Evolutionary conservation across 176 grass and related monocot genomes (phyloP), one percentile per base, ranked within the genome.

Genomic region (Triticum urartu): DNA sequence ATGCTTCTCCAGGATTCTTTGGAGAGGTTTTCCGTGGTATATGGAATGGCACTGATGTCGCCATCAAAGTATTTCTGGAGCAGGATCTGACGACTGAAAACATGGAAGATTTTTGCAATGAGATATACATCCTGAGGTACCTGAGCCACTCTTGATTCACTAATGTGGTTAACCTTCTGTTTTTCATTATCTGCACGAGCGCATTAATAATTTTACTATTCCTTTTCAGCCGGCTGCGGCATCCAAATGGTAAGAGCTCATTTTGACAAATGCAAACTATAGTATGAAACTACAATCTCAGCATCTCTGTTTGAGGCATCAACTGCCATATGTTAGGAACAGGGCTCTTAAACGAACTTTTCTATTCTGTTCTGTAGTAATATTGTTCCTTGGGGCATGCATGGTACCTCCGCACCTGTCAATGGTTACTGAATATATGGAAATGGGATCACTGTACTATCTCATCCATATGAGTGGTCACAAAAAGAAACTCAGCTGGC

Each of bases 381-480:
- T 99, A 83, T 90, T 99, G 88, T 99, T 99, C 89, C 97, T 99
- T 81, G 97, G 97, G 64, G 97, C 97, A 89, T 99, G 97, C 83
- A 99, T 99, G 91, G 95, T 81, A 24, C 97, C 97, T 88, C 97
- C 97, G 69, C 92, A 94, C 89, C 81, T 99, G 26, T 99, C 97
- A 87, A 99, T 99, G 97, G 90, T 97, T 77, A 99, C 97, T 9
- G 97, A 99, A 89, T 99, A 99, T 86, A 99, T 99, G 97, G 97
- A 99, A 92, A 99, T 94, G 97, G 97, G 97, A 64, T 99, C 97
- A 21, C 84, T 99, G 83, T 99, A 99, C 80, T 99, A 97, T 86
- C 92, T 99, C 65, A 99, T 99, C 80, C 97, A 97, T 78, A 97
- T 94, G 97, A 99, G 92, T 79, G 94, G 94, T 77, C 97, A 97